Evolutionary conservation across 768 basidiomycete species (phyloP).

Genomic region (Leucosporidium creatinivorum): DNA sequence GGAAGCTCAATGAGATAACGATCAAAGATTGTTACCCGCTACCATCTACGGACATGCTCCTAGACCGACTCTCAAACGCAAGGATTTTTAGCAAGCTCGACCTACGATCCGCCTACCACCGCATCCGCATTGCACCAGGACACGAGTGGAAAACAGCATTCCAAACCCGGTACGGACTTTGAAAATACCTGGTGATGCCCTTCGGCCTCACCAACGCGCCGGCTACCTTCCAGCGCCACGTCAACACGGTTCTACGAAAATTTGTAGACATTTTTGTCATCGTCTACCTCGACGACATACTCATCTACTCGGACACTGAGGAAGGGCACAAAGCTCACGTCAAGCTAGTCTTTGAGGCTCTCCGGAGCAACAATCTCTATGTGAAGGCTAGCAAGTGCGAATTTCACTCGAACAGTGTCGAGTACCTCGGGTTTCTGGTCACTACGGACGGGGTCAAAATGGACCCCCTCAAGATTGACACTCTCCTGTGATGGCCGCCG

Average conservation of each 20-base stretch:
- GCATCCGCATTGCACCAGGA: slow-evolving; percentile 45
- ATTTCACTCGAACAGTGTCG: slow-evolving; percentile 27
- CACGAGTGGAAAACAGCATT: slow-evolving; percentile 49
- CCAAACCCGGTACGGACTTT: slow-evolving; percentile 43
- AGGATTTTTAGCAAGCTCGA: slow-evolving; percentile 42
- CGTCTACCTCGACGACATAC: slow-evolving; percentile 43
- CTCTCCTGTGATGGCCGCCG: slow-evolving; percentile 44
- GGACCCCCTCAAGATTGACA: slow-evolving; percentile 46
- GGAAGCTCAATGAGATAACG: slow-evolving; percentile 26
- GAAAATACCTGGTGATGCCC: slow-evolving; percentile 48
- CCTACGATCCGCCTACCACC: slow-evolving; percentile 46
- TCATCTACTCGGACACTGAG: slow-evolving; percentile 45
- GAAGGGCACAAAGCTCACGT: slow-evolving; percentile 31
- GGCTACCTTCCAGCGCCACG: slow-evolving; percentile 47
- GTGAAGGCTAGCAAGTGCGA: slow-evolving; percentile 40
- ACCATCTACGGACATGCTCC: slow-evolving; percentile 19
- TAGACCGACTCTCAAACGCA: slow-evolving; percentile 36
- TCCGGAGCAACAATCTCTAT: too few species aligned
- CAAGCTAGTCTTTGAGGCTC: slow-evolving; percentile 38
- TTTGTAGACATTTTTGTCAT: slow-evolving; percentile 44
- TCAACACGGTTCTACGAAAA: slow-evolving; percentile 46
- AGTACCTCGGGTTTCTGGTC: slow-evolving; percentile 45
- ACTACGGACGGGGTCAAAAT: slow-evolving; percentile 41
- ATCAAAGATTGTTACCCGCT: slow-evolving; percentile 31
- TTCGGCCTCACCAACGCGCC: slow-evolving; percentile 41